Conservation (phyloP, 2,329 filamentous ascomycete species). For the Penicillium brasilianum region DNA sequence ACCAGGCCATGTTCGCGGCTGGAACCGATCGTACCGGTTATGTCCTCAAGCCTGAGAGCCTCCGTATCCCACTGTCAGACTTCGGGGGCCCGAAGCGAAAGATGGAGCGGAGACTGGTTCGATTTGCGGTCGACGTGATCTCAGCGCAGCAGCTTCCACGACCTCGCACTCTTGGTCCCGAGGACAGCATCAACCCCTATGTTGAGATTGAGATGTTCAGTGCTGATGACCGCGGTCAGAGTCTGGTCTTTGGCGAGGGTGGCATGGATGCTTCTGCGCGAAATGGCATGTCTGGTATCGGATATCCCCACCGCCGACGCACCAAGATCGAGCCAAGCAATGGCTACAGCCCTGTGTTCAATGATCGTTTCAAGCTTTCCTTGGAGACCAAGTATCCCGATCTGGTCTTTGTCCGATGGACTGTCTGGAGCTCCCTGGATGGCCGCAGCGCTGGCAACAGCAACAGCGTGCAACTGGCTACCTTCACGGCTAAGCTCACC, state of each 20-base stretch:
- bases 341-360: conserved; percentile 90
- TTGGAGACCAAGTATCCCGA: conserved; percentile 94
- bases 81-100: conserved; percentile 54
- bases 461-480: conserved; percentile 71
- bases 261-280: conserved; percentile 68
- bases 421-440: conserved; percentile 83
- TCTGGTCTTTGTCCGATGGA: conserved; percentile 91
- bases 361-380: conserved; percentile 77
- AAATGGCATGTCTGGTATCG: conserved; percentile 69
- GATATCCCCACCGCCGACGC: conserved; percentile 74
- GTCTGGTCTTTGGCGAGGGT: conserved; percentile 68
- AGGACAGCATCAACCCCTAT: conserved; percentile 84
- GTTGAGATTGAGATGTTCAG: conserved; percentile 94
- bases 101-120: conserved; percentile 79
- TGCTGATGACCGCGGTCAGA: conserved; percentile 86
- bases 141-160: conserved; percentile 95
- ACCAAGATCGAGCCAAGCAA: conserved; percentile 85
- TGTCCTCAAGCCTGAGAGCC: conserved; percentile 86
- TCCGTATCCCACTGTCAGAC: conserved; percentile 57
- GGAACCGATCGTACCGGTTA: conserved; percentile 87
- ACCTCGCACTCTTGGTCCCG: conserved; percentile 71
- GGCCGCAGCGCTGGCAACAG: conserved; percentile 71
- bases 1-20: conserved; percentile 95
- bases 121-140: conserved; percentile 84
- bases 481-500: conserved; percentile 89